Evolutionary conservation across 352 stramenopile species (phyloP).

Genomic region (Globisporangium okanoganense): DNA sequence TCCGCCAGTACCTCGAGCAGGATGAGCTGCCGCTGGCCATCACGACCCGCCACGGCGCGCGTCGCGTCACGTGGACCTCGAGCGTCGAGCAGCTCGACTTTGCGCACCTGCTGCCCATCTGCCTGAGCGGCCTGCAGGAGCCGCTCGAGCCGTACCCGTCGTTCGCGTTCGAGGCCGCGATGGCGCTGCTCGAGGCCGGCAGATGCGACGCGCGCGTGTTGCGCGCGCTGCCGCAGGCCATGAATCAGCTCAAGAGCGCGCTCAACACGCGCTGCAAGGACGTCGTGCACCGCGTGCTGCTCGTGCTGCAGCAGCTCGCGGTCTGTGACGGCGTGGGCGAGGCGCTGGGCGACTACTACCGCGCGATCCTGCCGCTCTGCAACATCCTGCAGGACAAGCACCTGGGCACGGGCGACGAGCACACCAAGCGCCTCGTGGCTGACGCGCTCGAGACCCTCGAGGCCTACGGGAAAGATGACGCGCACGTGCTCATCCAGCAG

Average conservation of each 20-base stretch:
- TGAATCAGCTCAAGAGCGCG: conserved; percentile 60
- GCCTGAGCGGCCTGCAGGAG: conserved; percentile 67
- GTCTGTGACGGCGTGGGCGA: conserved; percentile 70
- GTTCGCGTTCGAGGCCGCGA: conserved; percentile 65
- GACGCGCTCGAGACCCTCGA: conserved; percentile 72
- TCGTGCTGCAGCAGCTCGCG: conserved; percentile 67
- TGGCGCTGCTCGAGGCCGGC: conserved; percentile 58
- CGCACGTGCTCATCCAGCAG: conserved; percentile 67
- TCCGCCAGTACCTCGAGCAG: conserved; percentile 65
- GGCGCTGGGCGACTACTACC: conserved; percentile 63
- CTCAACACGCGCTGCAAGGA: conserved; percentile 59
- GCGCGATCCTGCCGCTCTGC: conserved; percentile 69
- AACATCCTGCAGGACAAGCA: conserved; percentile 82
- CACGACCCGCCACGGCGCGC: conserved; percentile 33
- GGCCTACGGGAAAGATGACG: conserved; percentile 65
- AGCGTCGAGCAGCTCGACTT: conserved; percentile 62
- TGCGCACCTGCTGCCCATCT: conserved; percentile 67
- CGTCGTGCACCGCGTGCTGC: conserved; percentile 62
- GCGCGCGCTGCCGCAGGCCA: conserved; percentile 45
- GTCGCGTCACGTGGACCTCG: conserved; percentile 53
- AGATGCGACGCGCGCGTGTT: conserved; percentile 45
- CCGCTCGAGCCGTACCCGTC: conserved; percentile 63
- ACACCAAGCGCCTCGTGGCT: conserved; percentile 51
- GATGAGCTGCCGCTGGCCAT: conserved; percentile 63
- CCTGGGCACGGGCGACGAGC: conserved; percentile 58